Conservation (phyloP, 164 flowering plant species). For the Buxus sempervirens region DNA sequence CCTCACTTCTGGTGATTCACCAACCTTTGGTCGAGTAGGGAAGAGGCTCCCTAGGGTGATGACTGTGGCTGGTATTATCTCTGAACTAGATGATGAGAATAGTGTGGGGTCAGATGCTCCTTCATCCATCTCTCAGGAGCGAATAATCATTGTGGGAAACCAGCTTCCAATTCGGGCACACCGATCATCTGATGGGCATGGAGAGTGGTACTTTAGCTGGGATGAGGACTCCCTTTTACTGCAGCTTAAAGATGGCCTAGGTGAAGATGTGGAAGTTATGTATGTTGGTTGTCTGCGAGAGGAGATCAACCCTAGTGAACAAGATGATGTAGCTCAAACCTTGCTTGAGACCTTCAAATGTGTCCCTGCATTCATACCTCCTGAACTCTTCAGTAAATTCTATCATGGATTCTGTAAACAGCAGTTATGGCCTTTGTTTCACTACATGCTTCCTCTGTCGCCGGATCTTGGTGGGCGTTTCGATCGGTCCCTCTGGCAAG, state of each 20-base stretch:
- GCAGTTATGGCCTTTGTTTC: slow-evolving; percentile 61
- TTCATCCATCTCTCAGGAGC: slow-evolving; percentile 69
- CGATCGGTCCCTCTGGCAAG: slow-evolving; percentile 58
- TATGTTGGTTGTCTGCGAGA: slow-evolving; percentile 56
- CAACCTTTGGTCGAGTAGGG: slow-evolving; percentile 51
- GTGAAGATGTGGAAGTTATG: slow-evolving; percentile 52
- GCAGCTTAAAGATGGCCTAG: slow-evolving; percentile 57
- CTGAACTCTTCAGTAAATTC: slow-evolving; percentile 44
- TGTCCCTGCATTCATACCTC: slow-evolving; percentile 50
- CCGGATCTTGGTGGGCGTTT: slow-evolving; percentile 59
- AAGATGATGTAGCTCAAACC: slow-evolving; percentile 55
- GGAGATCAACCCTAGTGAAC: slow-evolving; percentile 44
- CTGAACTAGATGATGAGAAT: slow-evolving; percentile 78
- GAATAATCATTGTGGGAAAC: slow-evolving; percentile 87
- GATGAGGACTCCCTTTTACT: slow-evolving; percentile 59
- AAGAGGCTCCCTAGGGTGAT: slow-evolving; percentile 77
- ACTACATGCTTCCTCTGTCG: slow-evolving; percentile 65
- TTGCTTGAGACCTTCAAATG: slow-evolving; percentile 58
- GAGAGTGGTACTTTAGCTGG: slow-evolving; percentile 60
- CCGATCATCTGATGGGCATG: slow-evolving; percentile 36
- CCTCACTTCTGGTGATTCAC: slow-evolving; percentile 68
- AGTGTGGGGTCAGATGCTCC: slow-evolving; percentile 78
- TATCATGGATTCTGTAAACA: slow-evolving; percentile 66
- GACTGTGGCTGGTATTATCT: slow-evolving; percentile 72
- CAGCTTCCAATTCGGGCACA: slow-evolving; percentile 84